A percentile compares a stretch with the other conserved stretches of the same genome.
Evolutionary conservation across 345 rosid species (phyloP).

Genomic region (Arabidopsis arenosa): DNA sequence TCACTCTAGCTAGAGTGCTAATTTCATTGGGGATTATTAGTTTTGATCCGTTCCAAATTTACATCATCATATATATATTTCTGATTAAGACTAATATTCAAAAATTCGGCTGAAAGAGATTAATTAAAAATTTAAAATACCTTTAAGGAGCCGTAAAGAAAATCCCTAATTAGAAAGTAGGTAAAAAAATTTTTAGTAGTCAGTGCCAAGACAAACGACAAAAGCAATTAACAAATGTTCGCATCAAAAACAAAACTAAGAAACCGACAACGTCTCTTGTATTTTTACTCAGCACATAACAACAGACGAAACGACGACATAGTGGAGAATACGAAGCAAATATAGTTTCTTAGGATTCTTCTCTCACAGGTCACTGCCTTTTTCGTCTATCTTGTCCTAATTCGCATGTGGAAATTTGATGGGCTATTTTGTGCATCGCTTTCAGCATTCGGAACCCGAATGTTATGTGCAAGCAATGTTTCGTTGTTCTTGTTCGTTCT

Average conservation of each 20-base stretch:
- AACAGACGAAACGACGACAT: constrained; percentile 35
- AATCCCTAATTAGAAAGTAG: not conserved
- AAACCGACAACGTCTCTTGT: constrained; percentile 35
- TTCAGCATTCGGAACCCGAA: constrained; percentile 22
- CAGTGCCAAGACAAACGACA: constrained; percentile 1
- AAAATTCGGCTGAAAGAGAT: not conserved
- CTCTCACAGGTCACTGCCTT: constrained; percentile 12
- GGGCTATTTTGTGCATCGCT: constrained; percentile 41
- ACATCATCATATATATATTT: not conserved
- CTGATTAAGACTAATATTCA: not conserved
- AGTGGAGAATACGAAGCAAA: constrained; percentile 33
- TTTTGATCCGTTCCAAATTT: not conserved
- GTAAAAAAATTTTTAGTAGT: not conserved
- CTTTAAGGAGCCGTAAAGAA: constrained; percentile 4
- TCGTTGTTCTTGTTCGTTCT: constrained; percentile 41
- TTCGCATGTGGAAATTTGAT: constrained; percentile 33
- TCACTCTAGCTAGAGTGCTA: not conserved
- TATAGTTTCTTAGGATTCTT: constrained; percentile 42
- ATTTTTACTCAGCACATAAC: constrained; percentile 5
- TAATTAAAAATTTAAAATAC: not conserved
- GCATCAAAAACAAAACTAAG: constrained; percentile 23
- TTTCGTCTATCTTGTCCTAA: constrained; percentile 30
- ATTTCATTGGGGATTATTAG: too few relatives aligned
- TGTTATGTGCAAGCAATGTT: constrained; percentile 25
- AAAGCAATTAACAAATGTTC: constrained; percentile 5